Conservation (phyloP, 2,329 filamentous ascomycete species). For the Fusarium sp. region DNA sequence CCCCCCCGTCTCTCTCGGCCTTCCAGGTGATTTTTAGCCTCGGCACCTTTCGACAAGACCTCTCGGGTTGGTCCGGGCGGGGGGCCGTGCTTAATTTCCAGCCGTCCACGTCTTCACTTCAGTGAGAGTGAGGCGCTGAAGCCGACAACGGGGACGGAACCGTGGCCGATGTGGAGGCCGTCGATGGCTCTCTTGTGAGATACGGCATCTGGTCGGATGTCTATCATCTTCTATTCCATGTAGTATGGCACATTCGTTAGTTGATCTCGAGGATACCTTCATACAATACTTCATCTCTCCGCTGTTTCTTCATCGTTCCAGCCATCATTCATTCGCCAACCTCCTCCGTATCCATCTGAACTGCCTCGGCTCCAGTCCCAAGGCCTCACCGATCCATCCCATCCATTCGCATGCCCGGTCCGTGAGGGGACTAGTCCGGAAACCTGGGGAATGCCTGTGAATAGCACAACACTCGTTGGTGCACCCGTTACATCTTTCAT, state of each 20-base stretch:
- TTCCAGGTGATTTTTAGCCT: conserved; percentile 37
- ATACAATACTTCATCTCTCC: not conserved
- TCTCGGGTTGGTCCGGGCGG: conserved; percentile 30
- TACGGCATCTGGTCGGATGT: not conserved
- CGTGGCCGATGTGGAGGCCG: conserved; percentile 30
- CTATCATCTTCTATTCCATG: not conserved
- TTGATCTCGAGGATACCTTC: not conserved
- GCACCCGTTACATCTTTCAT: conserved; percentile 28
- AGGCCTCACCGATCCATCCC: not conserved
- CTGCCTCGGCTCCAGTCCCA: not conserved
- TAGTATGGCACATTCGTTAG: not conserved
- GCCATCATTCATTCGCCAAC: not conserved
- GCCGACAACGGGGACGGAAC: conserved; percentile 30
- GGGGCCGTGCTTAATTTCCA: conserved; percentile 24
- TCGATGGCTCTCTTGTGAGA: not conserved
- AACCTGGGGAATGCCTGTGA: conserved; percentile 14
- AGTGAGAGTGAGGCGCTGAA: conserved; percentile 18
- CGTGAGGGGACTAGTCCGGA: not conserved
- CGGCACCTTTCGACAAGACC: conserved; percentile 31
- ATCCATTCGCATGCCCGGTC: not conserved
- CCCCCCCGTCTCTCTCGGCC: conserved; percentile 11
- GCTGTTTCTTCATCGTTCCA: not conserved
- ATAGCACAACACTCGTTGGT: not conserved
- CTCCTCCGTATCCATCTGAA: not conserved
- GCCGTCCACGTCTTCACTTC: conserved; percentile 3